Conservation (phyloP, 2,329 filamentous ascomycete species). For the Penicillium brasilianum region DNA sequence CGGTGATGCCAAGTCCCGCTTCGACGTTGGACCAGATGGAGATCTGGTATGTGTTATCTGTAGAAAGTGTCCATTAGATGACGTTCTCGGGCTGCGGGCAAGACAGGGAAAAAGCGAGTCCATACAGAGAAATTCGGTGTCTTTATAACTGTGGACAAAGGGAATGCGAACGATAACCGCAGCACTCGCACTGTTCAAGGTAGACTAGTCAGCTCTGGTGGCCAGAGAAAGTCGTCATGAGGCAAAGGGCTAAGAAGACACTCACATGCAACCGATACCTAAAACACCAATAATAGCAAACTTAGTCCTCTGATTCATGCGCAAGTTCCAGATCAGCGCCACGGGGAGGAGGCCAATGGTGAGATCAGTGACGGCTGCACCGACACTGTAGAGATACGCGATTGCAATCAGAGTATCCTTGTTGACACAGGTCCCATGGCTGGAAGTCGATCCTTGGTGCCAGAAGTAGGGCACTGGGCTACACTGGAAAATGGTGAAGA, state of each 20-base stretch:
- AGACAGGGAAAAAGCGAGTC: not conserved
- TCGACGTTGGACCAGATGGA: conserved; percentile 45
- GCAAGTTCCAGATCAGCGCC: conserved; percentile 59
- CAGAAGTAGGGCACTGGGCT: conserved; percentile 57
- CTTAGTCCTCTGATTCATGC: conserved; percentile 60
- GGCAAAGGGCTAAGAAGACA: conserved; percentile 19
- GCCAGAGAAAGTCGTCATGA: not conserved
- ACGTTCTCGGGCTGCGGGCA: not conserved
- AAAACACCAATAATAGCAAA: conserved; percentile 57
- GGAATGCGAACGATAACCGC: conserved; percentile 36
- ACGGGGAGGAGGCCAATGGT: conserved; percentile 58
- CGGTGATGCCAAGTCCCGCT: conserved; percentile 46
- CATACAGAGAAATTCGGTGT: conserved; percentile 34
- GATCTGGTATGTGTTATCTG: conserved; percentile 52
- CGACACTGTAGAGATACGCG: conserved; percentile 57
- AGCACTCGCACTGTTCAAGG: conserved; percentile 30
- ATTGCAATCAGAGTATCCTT: conserved; percentile 56
- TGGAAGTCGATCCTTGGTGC: conserved; percentile 33
- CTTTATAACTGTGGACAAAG: conserved; percentile 26
- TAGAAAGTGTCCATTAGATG: not conserved
- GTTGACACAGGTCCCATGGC: conserved; percentile 48
- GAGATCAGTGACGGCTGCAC: conserved; percentile 54
- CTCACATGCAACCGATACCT: conserved; percentile 58
- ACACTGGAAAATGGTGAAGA: conserved; percentile 59
- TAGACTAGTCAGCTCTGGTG: conserved; percentile 4